Conservation (phyloP, 176 grass and related monocot genomes). For the Triticum dicoccoides region DNA sequence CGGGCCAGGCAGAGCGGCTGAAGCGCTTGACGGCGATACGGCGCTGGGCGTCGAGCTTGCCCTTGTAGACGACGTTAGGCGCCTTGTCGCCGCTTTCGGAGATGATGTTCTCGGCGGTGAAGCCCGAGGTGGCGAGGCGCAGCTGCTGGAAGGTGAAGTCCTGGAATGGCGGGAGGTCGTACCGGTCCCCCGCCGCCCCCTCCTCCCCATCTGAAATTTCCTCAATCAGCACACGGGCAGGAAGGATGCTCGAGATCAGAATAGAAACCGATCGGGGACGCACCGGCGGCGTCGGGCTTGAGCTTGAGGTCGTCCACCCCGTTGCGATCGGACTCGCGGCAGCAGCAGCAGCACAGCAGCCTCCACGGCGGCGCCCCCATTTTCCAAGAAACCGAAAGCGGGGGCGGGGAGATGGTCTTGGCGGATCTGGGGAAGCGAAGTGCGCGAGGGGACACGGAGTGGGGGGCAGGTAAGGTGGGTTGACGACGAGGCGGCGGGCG, state of each 20-base stretch:
- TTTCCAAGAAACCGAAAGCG: background rate
- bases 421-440: background rate
- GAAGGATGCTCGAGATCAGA: background rate
- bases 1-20: slow-evolving; percentile 47
- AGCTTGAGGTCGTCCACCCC: background rate
- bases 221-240: background rate
- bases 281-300: background rate
- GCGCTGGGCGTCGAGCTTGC: slow-evolving; percentile 28
- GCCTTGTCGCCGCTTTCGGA: slow-evolving; percentile 59
- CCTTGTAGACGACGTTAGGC: slow-evolving; percentile 59
- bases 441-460: background rate
- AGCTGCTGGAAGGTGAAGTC: slow-evolving; percentile 47
- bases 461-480: background rate
- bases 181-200: background rate
- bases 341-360: slow-evolving; percentile 14
- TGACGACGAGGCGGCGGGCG: background rate
- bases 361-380: slow-evolving; percentile 12
- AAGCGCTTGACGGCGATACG: slow-evolving; percentile 57
- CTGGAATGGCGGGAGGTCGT: slow-evolving; percentile 25
- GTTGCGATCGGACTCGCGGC: background rate
- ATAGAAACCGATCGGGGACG: background rate
- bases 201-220: slow-evolving; percentile 4
- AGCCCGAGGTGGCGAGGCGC: slow-evolving; percentile 46
- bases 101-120: slow-evolving; percentile 44
- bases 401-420: background rate